Conservation (phyloP, 1,284 basidiomycete species). For the Pholiota adiposa region DNA sequence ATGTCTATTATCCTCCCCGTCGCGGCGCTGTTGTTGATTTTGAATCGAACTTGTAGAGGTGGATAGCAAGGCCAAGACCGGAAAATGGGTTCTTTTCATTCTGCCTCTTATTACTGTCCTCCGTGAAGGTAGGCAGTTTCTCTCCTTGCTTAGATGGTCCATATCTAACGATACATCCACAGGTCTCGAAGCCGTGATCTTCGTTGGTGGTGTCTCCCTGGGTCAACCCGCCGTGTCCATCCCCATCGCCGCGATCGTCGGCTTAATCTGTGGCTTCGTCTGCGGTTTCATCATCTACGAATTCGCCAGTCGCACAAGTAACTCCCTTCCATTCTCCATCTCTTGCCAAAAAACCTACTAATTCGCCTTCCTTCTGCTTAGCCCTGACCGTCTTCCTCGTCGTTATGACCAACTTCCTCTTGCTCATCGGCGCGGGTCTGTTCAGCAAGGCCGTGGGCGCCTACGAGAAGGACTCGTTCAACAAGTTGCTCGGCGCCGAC, state of each 20-base stretch:
- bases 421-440: slow-evolving; percentile 91
- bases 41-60: slow-evolving; percentile 32
- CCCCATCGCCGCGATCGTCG: slow-evolving; percentile 87
- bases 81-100: slow-evolving; percentile 87
- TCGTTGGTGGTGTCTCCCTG: slow-evolving; percentile 91
- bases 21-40: not conserved
- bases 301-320: slow-evolving; percentile 75
- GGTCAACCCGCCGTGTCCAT: slow-evolving; percentile 82
- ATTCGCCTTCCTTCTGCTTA: slow-evolving; percentile 28
- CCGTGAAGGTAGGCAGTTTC: slow-evolving; percentile 69
- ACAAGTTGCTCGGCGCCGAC: slow-evolving; percentile 72
- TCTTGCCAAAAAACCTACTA: not conserved
- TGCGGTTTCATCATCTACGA: slow-evolving; percentile 76
- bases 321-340: slow-evolving; percentile 28
- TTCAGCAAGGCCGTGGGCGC: slow-evolving; percentile 75
- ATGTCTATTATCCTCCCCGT: slow-evolving; percentile 16
- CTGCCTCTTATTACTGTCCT: slow-evolving; percentile 90
- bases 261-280: slow-evolving; percentile 74
- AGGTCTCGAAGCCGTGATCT: slow-evolving; percentile 89
- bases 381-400: slow-evolving; percentile 83
- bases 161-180: not conserved
- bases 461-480: slow-evolving; percentile 75
- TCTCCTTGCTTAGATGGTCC: not conserved
- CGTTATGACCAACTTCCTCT: slow-evolving; percentile 86
- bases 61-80: slow-evolving; percentile 50